Evolutionary conservation across 2,329 filamentous ascomycete species (phyloP).

Genomic region (Nemania sp.): DNA sequence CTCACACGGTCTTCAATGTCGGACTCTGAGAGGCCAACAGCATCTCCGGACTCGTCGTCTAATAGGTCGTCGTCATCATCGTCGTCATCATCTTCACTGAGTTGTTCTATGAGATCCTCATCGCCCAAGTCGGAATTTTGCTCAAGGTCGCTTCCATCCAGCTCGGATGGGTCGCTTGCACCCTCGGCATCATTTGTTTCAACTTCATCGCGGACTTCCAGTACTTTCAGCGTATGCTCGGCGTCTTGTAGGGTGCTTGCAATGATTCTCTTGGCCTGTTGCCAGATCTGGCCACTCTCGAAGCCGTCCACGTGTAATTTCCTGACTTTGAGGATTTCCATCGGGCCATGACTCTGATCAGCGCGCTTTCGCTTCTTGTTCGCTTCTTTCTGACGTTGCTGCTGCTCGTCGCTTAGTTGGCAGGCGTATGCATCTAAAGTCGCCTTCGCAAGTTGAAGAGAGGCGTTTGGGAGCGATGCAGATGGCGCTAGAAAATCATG

Average conservation of each 20-base stretch:
- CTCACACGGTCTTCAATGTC: constrained; percentile 35
- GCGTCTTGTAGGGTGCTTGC: constrained; percentile 56
- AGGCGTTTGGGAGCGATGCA: constrained; percentile 65
- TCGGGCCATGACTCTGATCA: constrained; percentile 47
- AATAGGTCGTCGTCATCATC: constrained; percentile 22
- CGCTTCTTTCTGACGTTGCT: constrained; percentile 65
- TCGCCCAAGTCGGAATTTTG: constrained; percentile 31
- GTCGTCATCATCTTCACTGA: constrained; percentile 2
- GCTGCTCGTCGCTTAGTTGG: constrained; percentile 73
- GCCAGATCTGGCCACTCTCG: constrained; percentile 86
- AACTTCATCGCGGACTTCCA: constrained; percentile 58
- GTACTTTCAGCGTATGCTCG: constrained; percentile 49
- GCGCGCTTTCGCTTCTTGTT: constrained; percentile 77
- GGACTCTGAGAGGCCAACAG: constrained; percentile 28
- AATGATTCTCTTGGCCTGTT: constrained; percentile 86
- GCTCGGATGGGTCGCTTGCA: constrained; percentile 41
- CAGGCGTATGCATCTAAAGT: constrained; percentile 78
- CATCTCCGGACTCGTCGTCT: constrained; percentile 39
- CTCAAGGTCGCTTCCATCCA: constrained; percentile 33
- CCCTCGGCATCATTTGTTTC: constrained; percentile 50
- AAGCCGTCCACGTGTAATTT: constrained; percentile 88
- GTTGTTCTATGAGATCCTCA: constrained; percentile 33
- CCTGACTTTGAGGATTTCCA: constrained; percentile 70
- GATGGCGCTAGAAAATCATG: constrained; percentile 79
- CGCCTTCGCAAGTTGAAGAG: constrained; percentile 75